Evolutionary conservation across 106 monocot species (phyloP), one percentile per base, ranked within the genome.

Genomic region (Dioscorea zingiberensis): DNA sequence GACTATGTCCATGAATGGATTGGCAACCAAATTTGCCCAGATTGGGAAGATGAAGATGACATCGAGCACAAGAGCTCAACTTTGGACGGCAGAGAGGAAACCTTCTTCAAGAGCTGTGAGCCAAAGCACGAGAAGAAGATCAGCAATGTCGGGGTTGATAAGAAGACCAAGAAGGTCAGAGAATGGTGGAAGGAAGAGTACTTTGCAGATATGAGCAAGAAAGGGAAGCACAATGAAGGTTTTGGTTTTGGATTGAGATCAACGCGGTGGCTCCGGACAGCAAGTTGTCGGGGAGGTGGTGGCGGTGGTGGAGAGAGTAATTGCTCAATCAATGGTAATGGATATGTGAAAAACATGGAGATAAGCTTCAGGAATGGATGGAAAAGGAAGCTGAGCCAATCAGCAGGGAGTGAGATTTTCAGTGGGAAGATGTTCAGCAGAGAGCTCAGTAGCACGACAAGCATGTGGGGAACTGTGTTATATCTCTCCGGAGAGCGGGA

Each of bases 121-220:
- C 25, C 21, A 19, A 28, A 51, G 28, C 44, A 53, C 21, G 27
- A 57, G 56, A 47, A 21, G 44, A 59, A 55, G 47, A 8, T 38
- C 28, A 55, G 56, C 14, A 47, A 63, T 1, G 66, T 5, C 7
- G 58, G 10, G 29, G 5, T 27, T 26, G 61, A 38, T n/a, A 73
- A 69, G 64, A 80, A 76, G 66, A 59, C 68, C 28, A 72, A 69
- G 68, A 75, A 68, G 61, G 65, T 77, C 65, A 72, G 55, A 66
- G 82, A 86, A 38, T 94, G 94, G 94, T 90, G 94, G 94, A 94
- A 94, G 63, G 90, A 94, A 67, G 94, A 90, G 70, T 78, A 84
- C 70, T 87, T 84, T 22, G 81, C 75, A 7, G 93, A 93, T 78
- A 81, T 84, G 19, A 85, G 68, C 68, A 81, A 77, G 69, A 89